Conservation (phyloP, 306 rosid genomes). For the Fragaria vesca region DNA sequence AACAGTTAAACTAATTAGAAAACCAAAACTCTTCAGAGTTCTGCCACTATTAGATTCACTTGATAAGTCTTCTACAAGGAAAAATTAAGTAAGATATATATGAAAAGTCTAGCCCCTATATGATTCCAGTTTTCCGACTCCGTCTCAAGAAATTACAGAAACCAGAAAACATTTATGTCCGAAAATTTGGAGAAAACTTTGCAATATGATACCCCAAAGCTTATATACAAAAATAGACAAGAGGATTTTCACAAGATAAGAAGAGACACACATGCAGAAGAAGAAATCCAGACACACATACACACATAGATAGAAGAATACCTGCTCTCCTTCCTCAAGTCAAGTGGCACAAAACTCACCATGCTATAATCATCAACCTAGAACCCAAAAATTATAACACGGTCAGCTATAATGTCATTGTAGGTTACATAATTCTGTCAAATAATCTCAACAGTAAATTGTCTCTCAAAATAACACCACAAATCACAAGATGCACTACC, state of each 20-base stretch:
- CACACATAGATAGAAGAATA: slow-evolving; percentile 4
- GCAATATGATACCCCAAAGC: neutral
- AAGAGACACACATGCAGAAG: neutral
- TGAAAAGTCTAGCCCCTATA: neutral
- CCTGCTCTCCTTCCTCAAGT: slow-evolving; percentile 91
- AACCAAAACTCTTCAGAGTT: too few relatives aligned
- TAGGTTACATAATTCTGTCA: neutral
- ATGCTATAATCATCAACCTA: slow-evolving; percentile 66
- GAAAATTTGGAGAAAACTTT: neutral
- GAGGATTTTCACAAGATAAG: neutral
- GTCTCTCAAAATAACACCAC: neutral
- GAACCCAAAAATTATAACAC: neutral
- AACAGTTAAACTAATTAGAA: neutral
- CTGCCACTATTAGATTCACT: neutral
- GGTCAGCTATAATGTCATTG: neutral
- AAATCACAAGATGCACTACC: neutral
- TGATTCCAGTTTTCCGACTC: neutral
- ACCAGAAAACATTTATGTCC: neutral
- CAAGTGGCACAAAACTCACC: slow-evolving; percentile 83
- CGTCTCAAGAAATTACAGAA: neutral
- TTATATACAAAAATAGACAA: neutral
- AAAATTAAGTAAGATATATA: neutral
- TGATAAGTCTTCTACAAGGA: neutral
- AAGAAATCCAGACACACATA: neutral
- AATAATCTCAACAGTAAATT: neutral